Base-by-base conservation (phyloP, 495 filamentous ascomycete genomes). In the Tuber magnatum region DNA sequence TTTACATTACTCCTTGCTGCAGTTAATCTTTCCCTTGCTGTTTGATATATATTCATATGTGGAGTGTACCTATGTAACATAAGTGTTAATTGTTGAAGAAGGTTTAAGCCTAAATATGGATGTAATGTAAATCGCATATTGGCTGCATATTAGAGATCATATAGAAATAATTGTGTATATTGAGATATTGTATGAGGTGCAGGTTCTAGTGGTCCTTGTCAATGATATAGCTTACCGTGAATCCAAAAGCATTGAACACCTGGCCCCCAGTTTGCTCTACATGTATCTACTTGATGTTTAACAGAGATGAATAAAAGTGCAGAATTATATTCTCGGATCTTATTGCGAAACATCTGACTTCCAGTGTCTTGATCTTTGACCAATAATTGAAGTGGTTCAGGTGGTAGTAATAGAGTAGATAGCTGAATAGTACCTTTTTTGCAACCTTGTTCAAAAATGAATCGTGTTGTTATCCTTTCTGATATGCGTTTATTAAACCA, bases 391-490 rank as follows among this genome's bases (percentile, higher is more conserved):
- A 48, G 20, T 7, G 22, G 20, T 7, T 51, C 48, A 3, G 8
- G 48, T n/a, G 1, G 7, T 9, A 8, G 8, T 9, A n/a, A n/a
- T 51, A 51, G 0, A 2, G 8, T 0, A 2, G 0, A 8, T 9
- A 51, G 22, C 7, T 51, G 8, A n/a, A n/a, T 24, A n/a, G 46
- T 8, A 51, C 24, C 48, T n/a, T 51, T 51, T 8, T 51, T 51
- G 10, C 48, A 51, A 3, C 22, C n/a, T n/a, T 51, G 22, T 10
- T 51, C 24, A 51, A 51, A 51, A n/a, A 51, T 10, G 6, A 7
- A 24, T 1, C 20, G 6, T 48, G 16, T 7, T 48, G 5, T 18
- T 8, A 1, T 48, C 0, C 46, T 48, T 48, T 6, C 46, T 48
- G 22, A 48, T 24, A 24, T 24, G 46, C 20, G 3, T 48, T 48